Evolutionary conservation across 78 protist species (phyloP).

Genomic region (Polysphondylium violaceum): DNA sequence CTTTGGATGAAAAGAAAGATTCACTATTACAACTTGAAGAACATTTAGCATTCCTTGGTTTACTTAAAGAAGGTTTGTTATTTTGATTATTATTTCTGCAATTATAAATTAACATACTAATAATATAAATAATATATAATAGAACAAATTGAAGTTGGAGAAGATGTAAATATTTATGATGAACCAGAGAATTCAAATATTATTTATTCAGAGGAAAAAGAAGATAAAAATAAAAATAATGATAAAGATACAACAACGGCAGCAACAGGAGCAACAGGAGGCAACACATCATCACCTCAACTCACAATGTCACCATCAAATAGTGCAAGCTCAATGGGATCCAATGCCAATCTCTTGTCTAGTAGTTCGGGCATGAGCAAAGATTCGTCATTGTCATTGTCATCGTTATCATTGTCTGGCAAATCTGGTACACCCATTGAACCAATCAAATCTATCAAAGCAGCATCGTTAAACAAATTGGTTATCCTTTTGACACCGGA

Average conservation of each 20-base stretch:
- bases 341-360: neutral
- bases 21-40: slow-evolving; percentile 48
- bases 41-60: slow-evolving; percentile 66
- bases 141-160: neutral
- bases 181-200: slow-evolving; percentile 61
- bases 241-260: neutral
- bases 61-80: slow-evolving; percentile 34
- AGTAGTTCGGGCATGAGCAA: neutral
- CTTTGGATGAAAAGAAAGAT: slow-evolving; percentile 65
- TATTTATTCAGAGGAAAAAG: slow-evolving; percentile 60
- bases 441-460: slow-evolving; percentile 48
- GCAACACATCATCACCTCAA: neutral
- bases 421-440: neutral
- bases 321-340: neutral
- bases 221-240: slow-evolving; percentile 3
- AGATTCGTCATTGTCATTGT: neutral
- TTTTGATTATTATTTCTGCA: too few species aligned
- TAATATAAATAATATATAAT: too few species aligned
- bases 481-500: slow-evolving; percentile 68
- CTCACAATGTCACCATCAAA: neutral
- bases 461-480: slow-evolving; percentile 62
- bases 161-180: slow-evolving; percentile 79
- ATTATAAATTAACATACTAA: too few species aligned
- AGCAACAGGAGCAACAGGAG: slow-evolving; percentile 2
- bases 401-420: neutral